Percentiles rank a stretch among this genome's conserved stretches.
Conservation (phyloP, 495 filamentous ascomycete genomes). For the Hypoxylon subgilvum region DNA sequence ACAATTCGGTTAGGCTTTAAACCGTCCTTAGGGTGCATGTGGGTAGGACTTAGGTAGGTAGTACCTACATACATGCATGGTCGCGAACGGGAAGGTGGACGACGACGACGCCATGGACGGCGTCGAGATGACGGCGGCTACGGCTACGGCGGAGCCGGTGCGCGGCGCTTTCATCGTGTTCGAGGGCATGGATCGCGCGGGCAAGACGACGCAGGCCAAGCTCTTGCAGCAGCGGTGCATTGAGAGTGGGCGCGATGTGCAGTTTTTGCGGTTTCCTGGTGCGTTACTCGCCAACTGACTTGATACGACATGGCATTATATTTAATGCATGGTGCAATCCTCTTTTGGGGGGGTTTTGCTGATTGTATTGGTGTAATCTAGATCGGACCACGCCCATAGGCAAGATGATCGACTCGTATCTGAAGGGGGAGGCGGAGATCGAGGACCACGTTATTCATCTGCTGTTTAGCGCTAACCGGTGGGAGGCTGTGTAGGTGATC, state of each 20-base stretch:
- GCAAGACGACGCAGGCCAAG: conserved; percentile 93
- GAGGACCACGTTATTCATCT: conserved; percentile 95
- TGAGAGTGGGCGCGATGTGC: conserved; percentile 65
- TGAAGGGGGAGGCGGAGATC: conserved; percentile 73
- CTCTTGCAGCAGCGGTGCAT: conserved; percentile 68
- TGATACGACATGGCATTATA: no score
- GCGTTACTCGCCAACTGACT: conserved; percentile 28
- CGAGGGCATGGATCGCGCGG: conserved; percentile 91
- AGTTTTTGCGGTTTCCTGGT: conserved; percentile 89
- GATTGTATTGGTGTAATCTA: conserved; percentile 36
- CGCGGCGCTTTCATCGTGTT: conserved; percentile 85
- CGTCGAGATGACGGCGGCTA: conserved; percentile 23
- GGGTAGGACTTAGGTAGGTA: no score
- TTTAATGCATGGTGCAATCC: no score
- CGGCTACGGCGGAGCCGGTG: conserved; percentile 29
- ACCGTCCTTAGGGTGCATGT: no score
- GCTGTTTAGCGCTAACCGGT: conserved; percentile 93
- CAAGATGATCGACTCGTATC: conserved; percentile 85
- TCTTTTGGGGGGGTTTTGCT: background rate
- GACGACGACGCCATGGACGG: conserved; percentile 36
- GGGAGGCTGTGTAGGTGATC: conserved; percentile 73
- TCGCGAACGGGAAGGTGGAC: no score
- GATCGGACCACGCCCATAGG: conserved; percentile 90
- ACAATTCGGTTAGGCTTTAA: no score
- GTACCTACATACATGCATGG: no score